A percentile compares a stretch with the other conserved stretches of the same genome.
These are phyloP conservation scores for Ichthyophthirius multifiliis DNA, from an alignment of 169 alveolate genomes.

Conservation along the genomic window DNA sequence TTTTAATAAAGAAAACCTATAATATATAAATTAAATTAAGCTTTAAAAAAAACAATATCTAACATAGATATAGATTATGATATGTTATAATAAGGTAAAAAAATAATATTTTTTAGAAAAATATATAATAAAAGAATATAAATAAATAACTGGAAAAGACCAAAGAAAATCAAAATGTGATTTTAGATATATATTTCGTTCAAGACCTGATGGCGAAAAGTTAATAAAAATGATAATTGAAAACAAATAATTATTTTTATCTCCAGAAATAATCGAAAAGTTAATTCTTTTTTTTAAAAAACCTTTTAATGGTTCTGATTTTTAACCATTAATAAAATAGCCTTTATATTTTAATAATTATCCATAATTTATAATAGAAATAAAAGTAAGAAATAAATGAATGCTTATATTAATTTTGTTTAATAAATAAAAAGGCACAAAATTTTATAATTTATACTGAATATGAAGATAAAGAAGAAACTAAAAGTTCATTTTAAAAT, in stretches of 20 bases:
- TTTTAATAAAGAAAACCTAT: neutral
- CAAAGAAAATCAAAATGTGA: slow-evolving; percentile 12
- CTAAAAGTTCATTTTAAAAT: neutral
- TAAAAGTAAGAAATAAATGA: neutral
- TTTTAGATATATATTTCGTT: slow-evolving; percentile 7
- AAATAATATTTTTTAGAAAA: no score
- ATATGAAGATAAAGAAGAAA: slow-evolving; percentile 2
- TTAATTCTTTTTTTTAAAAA: slow-evolving; percentile 19
- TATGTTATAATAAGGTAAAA: slow-evolving; percentile 2
- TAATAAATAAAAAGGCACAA: no score
- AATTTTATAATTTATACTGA: no score
- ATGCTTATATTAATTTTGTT: no score
- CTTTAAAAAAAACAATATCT: neutral
- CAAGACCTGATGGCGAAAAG: slow-evolving; percentile 43
- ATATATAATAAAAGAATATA: no score
- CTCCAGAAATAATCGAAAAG: slow-evolving; percentile 10
- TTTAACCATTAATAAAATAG: neutral
- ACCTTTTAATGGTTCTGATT: slow-evolving; percentile 34
- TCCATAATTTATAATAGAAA: slow-evolving; percentile 30
- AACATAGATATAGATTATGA: neutral
- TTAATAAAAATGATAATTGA: slow-evolving; percentile 22
- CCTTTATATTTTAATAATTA: slow-evolving; percentile 19
- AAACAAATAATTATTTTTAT: slow-evolving; percentile 19
- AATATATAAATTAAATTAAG: neutral
- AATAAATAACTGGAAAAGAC: no score